These are phyloP conservation scores for Begonia peltatifolia DNA, from an alignment of 306 rosid species.

Conservation along the genomic window DNA sequence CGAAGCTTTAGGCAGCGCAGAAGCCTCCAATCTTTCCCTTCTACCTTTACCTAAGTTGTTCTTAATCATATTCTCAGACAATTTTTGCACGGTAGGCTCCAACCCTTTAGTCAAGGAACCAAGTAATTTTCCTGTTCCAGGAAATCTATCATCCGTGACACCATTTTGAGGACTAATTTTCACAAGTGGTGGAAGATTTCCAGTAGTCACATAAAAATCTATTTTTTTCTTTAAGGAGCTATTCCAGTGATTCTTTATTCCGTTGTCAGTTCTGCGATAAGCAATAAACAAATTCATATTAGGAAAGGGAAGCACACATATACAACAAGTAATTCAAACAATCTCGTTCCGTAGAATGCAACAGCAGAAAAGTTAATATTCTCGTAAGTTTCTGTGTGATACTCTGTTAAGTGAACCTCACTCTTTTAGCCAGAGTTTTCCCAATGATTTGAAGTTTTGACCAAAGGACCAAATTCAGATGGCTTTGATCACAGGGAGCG, in stretches of 20 bases:
- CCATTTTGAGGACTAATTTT: constrained; percentile 40
- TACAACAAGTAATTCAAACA: constrained; percentile 1
- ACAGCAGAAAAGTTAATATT: too few relatives aligned
- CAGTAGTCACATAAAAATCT: constrained; percentile 75
- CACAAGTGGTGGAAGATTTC: constrained; percentile 74
- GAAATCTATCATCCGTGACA: constrained; percentile 39
- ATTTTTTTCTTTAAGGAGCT: constrained; percentile 94
- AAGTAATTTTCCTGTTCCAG: constrained; percentile 30
- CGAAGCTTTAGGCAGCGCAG: constrained; percentile 34
- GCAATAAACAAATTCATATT: not conserved
- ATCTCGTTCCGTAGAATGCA: not conserved
- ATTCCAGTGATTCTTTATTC: constrained; percentile 98
- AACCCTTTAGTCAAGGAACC: constrained; percentile 41
- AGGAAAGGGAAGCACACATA: constrained; percentile 1
- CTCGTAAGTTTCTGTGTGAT: too few relatives aligned
- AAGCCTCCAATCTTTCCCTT: constrained; percentile 53
- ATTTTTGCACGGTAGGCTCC: constrained; percentile 48
- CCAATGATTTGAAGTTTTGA: too few relatives aligned
- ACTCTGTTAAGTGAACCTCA: too few relatives aligned
- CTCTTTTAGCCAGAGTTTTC: too few relatives aligned
- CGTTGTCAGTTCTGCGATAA: constrained; percentile 79
- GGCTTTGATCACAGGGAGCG: too few relatives aligned
- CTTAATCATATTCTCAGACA: constrained; percentile 45
- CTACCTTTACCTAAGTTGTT: constrained; percentile 38
- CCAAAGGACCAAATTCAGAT: too few relatives aligned